These are phyloP conservation scores for Syzygium syzygioides DNA, from an alignment of 441 rosid genomes.

Conservation along the genomic window DNA sequence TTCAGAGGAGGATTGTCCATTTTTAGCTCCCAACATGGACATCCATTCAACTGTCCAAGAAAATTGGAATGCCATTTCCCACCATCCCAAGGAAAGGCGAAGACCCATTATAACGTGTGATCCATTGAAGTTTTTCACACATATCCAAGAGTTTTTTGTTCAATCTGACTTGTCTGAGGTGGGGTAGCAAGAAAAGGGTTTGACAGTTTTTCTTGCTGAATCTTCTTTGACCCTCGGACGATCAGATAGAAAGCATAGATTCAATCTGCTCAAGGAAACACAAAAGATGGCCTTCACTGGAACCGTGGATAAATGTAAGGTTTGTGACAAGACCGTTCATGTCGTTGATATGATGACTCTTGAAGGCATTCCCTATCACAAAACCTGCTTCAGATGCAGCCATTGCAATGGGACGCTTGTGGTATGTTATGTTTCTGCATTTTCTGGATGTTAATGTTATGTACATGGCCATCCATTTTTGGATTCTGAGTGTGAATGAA, in stretches of 20 bases:
- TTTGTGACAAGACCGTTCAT: conserved; percentile 85
- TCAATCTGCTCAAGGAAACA: background rate
- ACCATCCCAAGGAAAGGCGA: background rate
- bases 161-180: background rate
- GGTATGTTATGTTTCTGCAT: conserved; percentile 28
- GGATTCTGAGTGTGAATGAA: background rate
- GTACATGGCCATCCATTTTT: background rate
- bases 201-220: background rate
- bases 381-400: conserved; percentile 92
- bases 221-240: background rate
- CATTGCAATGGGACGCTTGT: conserved; percentile 92
- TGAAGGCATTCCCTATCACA: conserved; percentile 88
- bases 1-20: background rate
- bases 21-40: background rate
- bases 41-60: background rate
- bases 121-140: background rate
- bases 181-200: background rate
- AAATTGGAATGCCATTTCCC: background rate
- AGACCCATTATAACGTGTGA: background rate
- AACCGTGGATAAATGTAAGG: conserved; percentile 90
- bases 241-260: background rate
- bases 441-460: background rate
- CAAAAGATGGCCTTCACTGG: conserved; percentile 75
- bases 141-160: background rate
- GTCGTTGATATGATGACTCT: conserved; percentile 78